Conservation (phyloP, 176 grass and related monocot genomes). For the Bolboschoenus planiculmis region DNA sequence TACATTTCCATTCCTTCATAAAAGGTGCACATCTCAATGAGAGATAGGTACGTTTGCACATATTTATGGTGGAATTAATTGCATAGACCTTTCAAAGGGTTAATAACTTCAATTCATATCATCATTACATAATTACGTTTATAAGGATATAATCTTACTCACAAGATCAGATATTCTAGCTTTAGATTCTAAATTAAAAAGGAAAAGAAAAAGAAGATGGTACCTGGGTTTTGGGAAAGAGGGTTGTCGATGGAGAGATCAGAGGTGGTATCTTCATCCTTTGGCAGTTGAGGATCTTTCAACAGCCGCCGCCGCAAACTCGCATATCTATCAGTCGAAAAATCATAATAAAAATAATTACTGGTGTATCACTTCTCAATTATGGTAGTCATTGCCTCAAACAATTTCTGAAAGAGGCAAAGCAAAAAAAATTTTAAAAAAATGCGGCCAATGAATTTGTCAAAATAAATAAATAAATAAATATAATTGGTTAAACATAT, state of each 20-base stretch:
- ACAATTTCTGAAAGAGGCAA: neutral
- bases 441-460: neutral
- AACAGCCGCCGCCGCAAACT: constrained; percentile 63
- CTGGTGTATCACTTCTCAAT: neutral
- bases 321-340: constrained; percentile 49
- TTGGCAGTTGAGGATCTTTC: constrained; percentile 59
- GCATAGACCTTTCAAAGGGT: neutral
- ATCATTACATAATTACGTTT: neutral
- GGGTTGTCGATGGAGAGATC: constrained; percentile 75
- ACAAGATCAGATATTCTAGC: too few species aligned
- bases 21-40: neutral
- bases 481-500: too few species aligned
- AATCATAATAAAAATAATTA: constrained; percentile 9
- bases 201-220: neutral
- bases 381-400: too few species aligned
- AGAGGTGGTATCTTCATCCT: constrained; percentile 53
- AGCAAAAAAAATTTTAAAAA: neutral
- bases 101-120: neutral
- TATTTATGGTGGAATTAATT: neutral
- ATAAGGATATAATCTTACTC: neutral
- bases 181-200: neutral
- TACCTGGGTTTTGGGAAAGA: constrained; percentile 95
- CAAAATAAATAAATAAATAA: neutral
- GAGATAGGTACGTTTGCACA: constrained; percentile 1
- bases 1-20: constrained; percentile 5